Evolutionary conservation across 2,329 filamentous ascomycete species (phyloP).

Genomic region (Paraconiothyrium brasiliense): DNA sequence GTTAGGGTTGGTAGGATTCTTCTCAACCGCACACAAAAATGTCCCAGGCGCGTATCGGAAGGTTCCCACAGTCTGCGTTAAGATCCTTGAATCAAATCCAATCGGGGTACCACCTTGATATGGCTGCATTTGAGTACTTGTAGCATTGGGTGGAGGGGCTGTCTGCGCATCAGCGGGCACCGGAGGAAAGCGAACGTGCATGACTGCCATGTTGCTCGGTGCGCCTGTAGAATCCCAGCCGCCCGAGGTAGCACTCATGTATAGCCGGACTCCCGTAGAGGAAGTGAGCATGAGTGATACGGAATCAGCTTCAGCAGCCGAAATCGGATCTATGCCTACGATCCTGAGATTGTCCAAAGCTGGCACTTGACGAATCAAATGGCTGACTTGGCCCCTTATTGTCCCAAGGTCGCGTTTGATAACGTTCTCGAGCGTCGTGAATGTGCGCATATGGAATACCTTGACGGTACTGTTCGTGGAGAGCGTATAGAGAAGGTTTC

Average conservation of each 20-base stretch:
- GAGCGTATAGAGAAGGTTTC: constrained; percentile 89
- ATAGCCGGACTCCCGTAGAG: constrained; percentile 88
- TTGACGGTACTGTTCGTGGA: constrained; percentile 89
- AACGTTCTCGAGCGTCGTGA: constrained; percentile 61
- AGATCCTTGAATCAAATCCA: constrained; percentile 38
- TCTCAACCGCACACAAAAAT: constrained; percentile 84
- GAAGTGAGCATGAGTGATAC: constrained; percentile 91
- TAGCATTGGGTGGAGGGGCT: constrained; percentile 25
- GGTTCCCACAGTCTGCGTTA: constrained; percentile 57
- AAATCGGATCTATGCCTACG: constrained; percentile 85
- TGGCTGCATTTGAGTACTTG: constrained; percentile 40
- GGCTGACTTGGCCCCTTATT: constrained; percentile 77
- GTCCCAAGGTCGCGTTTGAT: constrained; percentile 64
- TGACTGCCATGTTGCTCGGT: constrained; percentile 96
- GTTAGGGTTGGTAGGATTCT: constrained; percentile 64
- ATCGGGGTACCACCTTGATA: constrained; percentile 39
- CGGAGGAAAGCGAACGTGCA: constrained; percentile 94
- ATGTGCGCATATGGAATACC: constrained; percentile 83
- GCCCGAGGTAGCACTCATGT: constrained; percentile 87
- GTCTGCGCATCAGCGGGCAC: constrained; percentile 36
- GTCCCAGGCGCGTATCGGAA: constrained; percentile 82
- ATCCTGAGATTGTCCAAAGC: constrained; percentile 75
- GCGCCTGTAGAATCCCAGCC: constrained; percentile 73
- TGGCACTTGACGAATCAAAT: constrained; percentile 78
- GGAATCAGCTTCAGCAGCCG: constrained; percentile 79